Base-by-base conservation (phyloP, 1,139 yeast genomes). In the Debaryomyces nepalensis region DNA sequence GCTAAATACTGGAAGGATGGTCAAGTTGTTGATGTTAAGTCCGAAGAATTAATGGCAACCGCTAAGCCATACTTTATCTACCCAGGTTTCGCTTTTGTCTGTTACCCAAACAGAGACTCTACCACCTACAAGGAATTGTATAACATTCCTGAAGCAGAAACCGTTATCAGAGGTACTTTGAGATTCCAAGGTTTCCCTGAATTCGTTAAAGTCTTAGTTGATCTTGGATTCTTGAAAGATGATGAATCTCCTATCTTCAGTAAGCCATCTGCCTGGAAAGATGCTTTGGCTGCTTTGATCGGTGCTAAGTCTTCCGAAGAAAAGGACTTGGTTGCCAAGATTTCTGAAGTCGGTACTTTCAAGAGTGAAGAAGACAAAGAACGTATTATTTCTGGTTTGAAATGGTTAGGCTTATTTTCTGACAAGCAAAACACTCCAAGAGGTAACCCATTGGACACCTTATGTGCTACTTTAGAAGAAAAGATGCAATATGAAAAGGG, bases 131-230 rank as follows among this genome's bases (percentile, higher is more conserved):
- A 82, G 75, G 95, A 91, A 68, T 81, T 93, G 53, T 93, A 93
- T 73, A 70, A 79, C 62, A 93, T 93, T 52, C 99, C 99, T 53
- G 99, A 93, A 75, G 99, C 99, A 53, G 90, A 93, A 59, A 90
- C 97, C 46, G 90, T 93, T 49, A 81, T 93, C 58, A 87, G 99
- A 77, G 99, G 99, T 62, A 93, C 99, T 50, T 79, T 93, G 64
- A 83, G 99, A 74, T 93, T 79, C 82, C 98, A 90, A 73, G 99
- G 99, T 40, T 93, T 93, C 91, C 97, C 98, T 45, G 97, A 91
- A 73, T 91, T 93, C 66, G 84, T 91, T 68, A 91, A 91, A 75
- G 97, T 86, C 39, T 79, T 93, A 46, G 98, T 93, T 47, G 98
- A 93, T 68, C 73, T 90, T 59, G 97, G 97, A 23, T 84, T 93